Evolutionary conservation across 768 basidiomycete species (phyloP).

Genomic region (Auricularia auricula-judae): DNA sequence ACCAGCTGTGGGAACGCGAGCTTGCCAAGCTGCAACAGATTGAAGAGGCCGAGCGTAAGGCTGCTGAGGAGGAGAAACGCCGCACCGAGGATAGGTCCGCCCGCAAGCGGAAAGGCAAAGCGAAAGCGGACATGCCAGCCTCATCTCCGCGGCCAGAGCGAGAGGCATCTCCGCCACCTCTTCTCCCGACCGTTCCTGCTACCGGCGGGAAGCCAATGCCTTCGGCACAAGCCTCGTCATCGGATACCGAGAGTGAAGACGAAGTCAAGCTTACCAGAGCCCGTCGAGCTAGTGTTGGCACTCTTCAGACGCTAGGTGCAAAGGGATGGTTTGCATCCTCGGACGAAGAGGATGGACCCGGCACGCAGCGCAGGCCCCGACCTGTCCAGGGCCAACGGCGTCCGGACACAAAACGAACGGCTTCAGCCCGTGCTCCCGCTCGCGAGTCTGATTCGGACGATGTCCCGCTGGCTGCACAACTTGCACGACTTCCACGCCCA

Average conservation of each 20-base stretch:
- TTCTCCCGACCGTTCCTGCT: conserved; percentile 14
- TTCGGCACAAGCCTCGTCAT: conserved; percentile 5
- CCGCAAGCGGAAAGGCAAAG: conserved; percentile 29
- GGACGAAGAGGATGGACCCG: conserved; percentile 3
- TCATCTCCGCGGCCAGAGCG: conserved; percentile 9
- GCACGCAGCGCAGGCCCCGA: conserved; percentile 10
- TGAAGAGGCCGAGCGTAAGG: conserved; percentile 53
- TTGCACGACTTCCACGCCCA: conserved; percentile 37
- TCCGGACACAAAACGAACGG: conserved; percentile 5
- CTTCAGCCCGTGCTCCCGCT: conserved; percentile 1
- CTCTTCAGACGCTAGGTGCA: conserved; percentile 5
- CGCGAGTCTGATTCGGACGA: conserved; percentile 69
- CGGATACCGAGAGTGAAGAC: conserved; percentile 1
- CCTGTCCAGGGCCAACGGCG: conserved; percentile 39
- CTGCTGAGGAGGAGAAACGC: conserved; percentile 39
- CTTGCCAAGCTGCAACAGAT: conserved; percentile 70
- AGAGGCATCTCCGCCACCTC: conserved; percentile 14
- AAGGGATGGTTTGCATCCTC: conserved; percentile 9
- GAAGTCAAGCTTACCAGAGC: neutral
- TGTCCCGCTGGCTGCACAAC: conserved; percentile 57
- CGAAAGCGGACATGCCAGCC: conserved; percentile 28
- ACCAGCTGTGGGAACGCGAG: conserved; percentile 88
- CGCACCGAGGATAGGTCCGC: conserved; percentile 36
- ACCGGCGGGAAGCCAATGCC: conserved; percentile 26
- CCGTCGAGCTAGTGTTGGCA: neutral